Base-by-base conservation (phyloP, 352 stramenopile genomes). In the Phytophthora pisi region DNA sequence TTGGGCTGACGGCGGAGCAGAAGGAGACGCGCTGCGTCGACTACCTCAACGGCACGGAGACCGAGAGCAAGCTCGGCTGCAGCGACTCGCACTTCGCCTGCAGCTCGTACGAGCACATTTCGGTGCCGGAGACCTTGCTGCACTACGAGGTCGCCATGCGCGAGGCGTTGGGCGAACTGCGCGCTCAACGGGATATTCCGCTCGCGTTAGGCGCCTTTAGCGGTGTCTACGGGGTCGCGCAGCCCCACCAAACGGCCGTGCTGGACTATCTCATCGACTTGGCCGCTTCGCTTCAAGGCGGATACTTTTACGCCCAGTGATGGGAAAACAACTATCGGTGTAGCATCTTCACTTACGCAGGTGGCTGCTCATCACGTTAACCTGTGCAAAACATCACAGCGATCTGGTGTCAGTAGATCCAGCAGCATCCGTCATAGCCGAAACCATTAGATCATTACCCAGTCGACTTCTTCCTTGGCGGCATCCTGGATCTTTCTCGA, bases 181-280 rank as follows among this genome's bases (percentile, higher is more conserved):
- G 64, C 5, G 15, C 9, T 6, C 72, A 55, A 2, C 56, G 16
- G 11, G 72, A 83, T 38, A 66, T 70, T 38, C 66, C 84, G 18
- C 74, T 92, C 38, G 66, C 91, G n/a, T 66, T 90, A 8, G 84
- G 82, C 2, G 71, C 81, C 7, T 89, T 92, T 54, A 86, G 84
- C 18, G 82, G 84, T 28, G 82, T 92, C 31, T 92, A 92, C 64
- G 79, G 77, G 20, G 57, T 57, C 1, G 64, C 68, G 5, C 79
- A 86, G 52, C 80, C 82, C 16, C 77, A 86, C 4, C 82, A 92
- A 65, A 84, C 68, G 5, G 81, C 75, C 3, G 72, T 78, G 40
- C 61, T 92, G 3, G 82, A 91, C 54, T 82, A 76, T 46, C 75
- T 92, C 42, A 87, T 91, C 53, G 68, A 89, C 34, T 89, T 85